phyloP scores from a whole-genome alignment of 139 green algal genomes.

The Chlamydomonas applanata region DNA sequence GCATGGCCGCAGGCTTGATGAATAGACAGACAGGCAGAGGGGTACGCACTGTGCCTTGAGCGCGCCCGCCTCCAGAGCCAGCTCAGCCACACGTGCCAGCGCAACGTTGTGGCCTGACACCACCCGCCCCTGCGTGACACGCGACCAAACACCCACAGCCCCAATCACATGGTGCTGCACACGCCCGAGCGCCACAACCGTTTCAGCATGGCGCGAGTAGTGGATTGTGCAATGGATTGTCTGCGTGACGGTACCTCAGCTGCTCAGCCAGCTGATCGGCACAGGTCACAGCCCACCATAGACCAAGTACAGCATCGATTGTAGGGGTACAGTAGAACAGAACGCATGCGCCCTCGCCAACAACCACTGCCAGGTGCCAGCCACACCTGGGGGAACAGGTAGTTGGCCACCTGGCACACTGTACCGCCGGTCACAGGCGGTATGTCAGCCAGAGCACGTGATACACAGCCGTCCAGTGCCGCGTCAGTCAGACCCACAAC shows the following conservation, averaged over 20 bases:
- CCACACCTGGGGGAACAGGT: conserved; percentile 81
- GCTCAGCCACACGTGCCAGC: conserved; percentile 58
- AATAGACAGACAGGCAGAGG: too few relatives aligned
- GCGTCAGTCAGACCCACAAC: conserved; percentile 83
- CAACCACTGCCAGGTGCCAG: background rate
- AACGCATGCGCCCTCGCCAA: too few relatives aligned
- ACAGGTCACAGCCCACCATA: background rate
- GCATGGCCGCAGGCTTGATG: too few relatives aligned
- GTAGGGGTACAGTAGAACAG: too few relatives aligned
- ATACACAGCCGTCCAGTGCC: conserved; percentile 40
- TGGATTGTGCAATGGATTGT: too few relatives aligned
- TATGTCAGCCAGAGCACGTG: background rate
- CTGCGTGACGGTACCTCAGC: too few relatives aligned
- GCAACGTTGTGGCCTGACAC: conserved; percentile 74
- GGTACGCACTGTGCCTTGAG: conserved; percentile 65
- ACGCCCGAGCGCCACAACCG: too few relatives aligned
- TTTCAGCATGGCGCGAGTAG: too few relatives aligned
- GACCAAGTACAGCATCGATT: background rate
- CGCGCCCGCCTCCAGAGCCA: conserved; percentile 66
- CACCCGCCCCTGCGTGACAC: conserved; percentile 71
- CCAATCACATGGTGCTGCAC: background rate
- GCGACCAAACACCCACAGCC: too few relatives aligned
- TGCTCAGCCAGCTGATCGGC: too few relatives aligned
- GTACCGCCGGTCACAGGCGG: conserved; percentile 21
- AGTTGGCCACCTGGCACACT: conserved; percentile 87